These are phyloP conservation scores for Amylocystis lapponica DNA, from an alignment of 768 basidiomycete genomes.

Conservation along the genomic window DNA sequence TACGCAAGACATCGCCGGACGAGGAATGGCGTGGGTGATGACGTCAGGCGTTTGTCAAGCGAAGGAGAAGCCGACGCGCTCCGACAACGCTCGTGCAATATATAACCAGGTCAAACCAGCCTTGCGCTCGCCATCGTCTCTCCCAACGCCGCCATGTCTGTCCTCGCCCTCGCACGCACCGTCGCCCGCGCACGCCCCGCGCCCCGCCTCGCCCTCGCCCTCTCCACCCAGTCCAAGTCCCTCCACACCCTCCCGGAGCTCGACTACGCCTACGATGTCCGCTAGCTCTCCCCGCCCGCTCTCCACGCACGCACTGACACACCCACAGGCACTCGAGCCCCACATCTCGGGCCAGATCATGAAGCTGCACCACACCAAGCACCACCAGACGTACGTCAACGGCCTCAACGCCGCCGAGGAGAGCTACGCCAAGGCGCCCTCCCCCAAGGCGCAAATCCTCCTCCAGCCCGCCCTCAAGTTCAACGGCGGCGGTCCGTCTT, in stretches of 20 bases:
- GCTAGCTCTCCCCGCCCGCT: conserved; percentile 15
- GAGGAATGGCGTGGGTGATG: too few relatives aligned
- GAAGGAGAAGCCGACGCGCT: too few relatives aligned
- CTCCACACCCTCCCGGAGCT: conserved; percentile 74
- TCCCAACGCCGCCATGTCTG: conserved; percentile 7
- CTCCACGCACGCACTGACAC: not conserved
- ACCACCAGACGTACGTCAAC: conserved; percentile 90
- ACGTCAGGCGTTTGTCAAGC: too few relatives aligned
- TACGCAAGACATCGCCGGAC: too few relatives aligned
- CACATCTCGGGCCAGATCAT: conserved; percentile 90
- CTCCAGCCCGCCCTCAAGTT: conserved; percentile 94
- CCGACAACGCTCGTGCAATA: too few relatives aligned
- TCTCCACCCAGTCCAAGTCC: conserved; percentile 35
- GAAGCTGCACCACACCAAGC: conserved; percentile 89
- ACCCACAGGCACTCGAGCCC: conserved; percentile 69
- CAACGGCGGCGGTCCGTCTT: conserved; percentile 79
- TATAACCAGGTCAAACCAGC: too few relatives aligned
- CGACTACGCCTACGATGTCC: conserved; percentile 75
- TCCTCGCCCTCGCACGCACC: conserved; percentile 14
- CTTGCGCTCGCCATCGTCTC: not conserved
- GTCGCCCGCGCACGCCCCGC: conserved; percentile 26
- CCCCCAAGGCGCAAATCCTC: conserved; percentile 70
- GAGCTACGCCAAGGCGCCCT: conserved; percentile 57
- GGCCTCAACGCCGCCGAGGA: conserved; percentile 93
- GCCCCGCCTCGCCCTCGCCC: conserved; percentile 37